These are phyloP conservation scores for Solanum boliviense DNA, from an alignment of 257 asterid genomes.

Conservation along the genomic window DNA sequence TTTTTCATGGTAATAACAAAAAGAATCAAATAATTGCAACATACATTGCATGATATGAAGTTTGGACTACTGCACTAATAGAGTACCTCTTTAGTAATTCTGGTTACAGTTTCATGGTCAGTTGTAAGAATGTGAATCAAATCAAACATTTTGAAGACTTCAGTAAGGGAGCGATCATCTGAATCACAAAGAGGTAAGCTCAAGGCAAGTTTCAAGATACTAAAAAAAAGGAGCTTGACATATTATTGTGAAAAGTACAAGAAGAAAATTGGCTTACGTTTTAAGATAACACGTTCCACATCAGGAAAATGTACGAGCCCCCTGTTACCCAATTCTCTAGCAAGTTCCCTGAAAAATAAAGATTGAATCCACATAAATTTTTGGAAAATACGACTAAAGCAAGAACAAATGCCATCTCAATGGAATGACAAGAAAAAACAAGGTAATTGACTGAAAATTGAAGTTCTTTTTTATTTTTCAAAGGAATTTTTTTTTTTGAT, in stretches of 20 bases:
- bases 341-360: constrained; percentile 62
- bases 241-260: neutral
- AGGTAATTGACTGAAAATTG: neutral
- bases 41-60: neutral
- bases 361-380: neutral
- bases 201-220: neutral
- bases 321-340: constrained; percentile 56
- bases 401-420: neutral
- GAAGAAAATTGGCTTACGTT: constrained; percentile 28
- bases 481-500: neutral
- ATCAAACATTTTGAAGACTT: constrained; percentile 91
- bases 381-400: neutral
- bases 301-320: constrained; percentile 51
- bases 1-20: neutral
- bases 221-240: neutral
- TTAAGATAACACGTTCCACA: constrained; percentile 66
- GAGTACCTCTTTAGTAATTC: constrained; percentile 77
- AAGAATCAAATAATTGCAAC: neutral
- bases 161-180: constrained; percentile 74
- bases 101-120: constrained; percentile 69
- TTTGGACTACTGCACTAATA: neutral
- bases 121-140: constrained; percentile 76
- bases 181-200: constrained; percentile 8
- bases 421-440: neutral
- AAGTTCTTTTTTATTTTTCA: neutral